Evolutionary conservation across 202 grass and related monocot species (phyloP).

Genomic region (Setaria italica): DNA sequence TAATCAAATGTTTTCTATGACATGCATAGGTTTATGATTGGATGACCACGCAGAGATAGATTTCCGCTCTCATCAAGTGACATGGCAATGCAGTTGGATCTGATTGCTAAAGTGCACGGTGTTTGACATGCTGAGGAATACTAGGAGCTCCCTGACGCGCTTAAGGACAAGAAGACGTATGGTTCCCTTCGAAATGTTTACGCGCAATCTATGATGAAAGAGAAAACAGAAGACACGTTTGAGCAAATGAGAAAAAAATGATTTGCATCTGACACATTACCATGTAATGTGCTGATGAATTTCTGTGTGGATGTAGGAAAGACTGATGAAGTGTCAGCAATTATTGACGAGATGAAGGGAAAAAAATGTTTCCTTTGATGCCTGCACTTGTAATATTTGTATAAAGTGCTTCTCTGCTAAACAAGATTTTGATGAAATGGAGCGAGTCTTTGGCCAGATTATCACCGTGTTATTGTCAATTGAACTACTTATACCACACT

Average conservation of each 20-base stretch:
- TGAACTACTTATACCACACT: slow-evolving; percentile 87
- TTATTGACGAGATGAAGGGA: slow-evolving; percentile 79
- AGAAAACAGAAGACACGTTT: slow-evolving; percentile 68
- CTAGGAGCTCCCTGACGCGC: slow-evolving; percentile 64
- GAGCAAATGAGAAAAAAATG: slow-evolving; percentile 66
- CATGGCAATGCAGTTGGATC: slow-evolving; percentile 80
- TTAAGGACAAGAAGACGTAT: slow-evolving; percentile 76
- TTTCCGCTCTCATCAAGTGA: slow-evolving; percentile 73
- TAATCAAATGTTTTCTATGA: slow-evolving; percentile 20
- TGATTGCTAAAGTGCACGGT: slow-evolving; percentile 71
- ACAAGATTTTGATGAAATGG: slow-evolving; percentile 70
- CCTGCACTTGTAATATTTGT: slow-evolving; percentile 84
- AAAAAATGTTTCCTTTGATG: slow-evolving; percentile 63
- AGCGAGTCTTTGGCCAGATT: slow-evolving; percentile 66
- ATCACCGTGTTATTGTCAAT: slow-evolving; percentile 68
- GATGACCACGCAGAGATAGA: slow-evolving; percentile 64
- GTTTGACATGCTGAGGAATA: slow-evolving; percentile 68
- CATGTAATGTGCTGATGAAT: slow-evolving; percentile 90
- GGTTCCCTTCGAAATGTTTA: slow-evolving; percentile 89
- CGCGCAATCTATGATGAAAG: slow-evolving; percentile 68
- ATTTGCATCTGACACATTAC: slow-evolving; percentile 67
- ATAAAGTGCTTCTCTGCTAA: slow-evolving; percentile 77
- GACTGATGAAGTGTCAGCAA: slow-evolving; percentile 48
- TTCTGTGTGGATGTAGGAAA: slow-evolving; percentile 80
- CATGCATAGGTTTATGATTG: slow-evolving; percentile 77